These are phyloP conservation scores for Protomyces gravidus DNA, from an alignment of 1,139 yeast species.

Conservation along the genomic window DNA sequence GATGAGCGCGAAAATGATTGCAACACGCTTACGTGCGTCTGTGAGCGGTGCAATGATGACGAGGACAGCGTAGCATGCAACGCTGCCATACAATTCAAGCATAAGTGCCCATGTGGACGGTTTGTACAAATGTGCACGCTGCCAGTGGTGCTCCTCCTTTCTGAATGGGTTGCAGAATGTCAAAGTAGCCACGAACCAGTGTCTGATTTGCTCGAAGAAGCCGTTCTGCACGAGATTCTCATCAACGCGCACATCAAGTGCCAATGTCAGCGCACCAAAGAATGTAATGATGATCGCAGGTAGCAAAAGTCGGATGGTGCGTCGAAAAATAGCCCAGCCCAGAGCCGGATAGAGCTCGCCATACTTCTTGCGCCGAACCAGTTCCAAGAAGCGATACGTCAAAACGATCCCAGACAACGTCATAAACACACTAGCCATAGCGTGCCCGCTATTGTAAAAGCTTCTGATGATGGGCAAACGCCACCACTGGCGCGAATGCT, in stretches of 20 bases:
- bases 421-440: slow-evolving; percentile 7
- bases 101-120: neutral
- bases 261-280: neutral
- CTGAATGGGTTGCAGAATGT: neutral
- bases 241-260: neutral
- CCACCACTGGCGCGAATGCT: neutral
- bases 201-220: slow-evolving; percentile 2
- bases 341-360: neutral
- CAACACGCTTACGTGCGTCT: neutral
- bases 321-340: slow-evolving; percentile 1
- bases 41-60: neutral
- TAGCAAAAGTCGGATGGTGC: slow-evolving; percentile 3
- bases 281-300: slow-evolving; percentile 1
- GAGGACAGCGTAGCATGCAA: neutral
- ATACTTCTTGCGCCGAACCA: neutral
- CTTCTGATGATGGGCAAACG: slow-evolving; percentile 6
- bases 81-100: neutral
- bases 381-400: slow-evolving; percentile 1
- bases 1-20: neutral
- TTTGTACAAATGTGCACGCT: neutral
- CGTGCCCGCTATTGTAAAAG: neutral
- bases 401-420: slow-evolving; percentile 9
- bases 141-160: neutral
- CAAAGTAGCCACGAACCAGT: neutral
- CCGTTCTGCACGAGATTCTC: neutral